Evolutionary conservation across 2,329 filamentous ascomycete species (phyloP).

Genomic region (Aureobasidium sp.): DNA sequence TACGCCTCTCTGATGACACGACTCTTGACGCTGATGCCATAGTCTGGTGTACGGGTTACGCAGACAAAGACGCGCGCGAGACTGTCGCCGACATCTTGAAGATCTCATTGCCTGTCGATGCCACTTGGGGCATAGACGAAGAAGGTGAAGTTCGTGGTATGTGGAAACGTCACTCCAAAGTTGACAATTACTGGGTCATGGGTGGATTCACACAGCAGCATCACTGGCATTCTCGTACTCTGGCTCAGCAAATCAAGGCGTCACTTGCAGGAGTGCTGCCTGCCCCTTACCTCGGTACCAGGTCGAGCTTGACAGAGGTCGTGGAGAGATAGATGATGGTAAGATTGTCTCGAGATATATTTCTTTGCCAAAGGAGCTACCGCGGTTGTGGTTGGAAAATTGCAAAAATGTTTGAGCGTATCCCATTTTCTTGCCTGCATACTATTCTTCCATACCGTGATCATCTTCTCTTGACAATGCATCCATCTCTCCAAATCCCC

Average conservation of each 20-base stretch:
- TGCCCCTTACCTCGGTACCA: neutral
- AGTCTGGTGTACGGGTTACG: neutral
- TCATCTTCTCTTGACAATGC: neutral
- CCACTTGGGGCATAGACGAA: neutral
- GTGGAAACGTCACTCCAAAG: neutral
- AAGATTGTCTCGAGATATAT: too few relatives aligned
- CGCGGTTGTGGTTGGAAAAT: too few relatives aligned
- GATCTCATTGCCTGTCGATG: neutral
- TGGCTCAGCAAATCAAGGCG: neutral
- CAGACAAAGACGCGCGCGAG: constrained; percentile 1
- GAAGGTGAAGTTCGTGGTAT: neutral
- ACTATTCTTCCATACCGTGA: neutral
- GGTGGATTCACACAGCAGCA: constrained; percentile 2
- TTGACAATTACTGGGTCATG: constrained; percentile 1
- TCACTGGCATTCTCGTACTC: neutral
- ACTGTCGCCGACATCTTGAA: neutral
- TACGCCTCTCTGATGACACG: neutral
- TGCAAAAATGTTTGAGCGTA: too few relatives aligned
- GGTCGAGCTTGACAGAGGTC: too few relatives aligned
- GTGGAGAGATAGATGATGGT: too few relatives aligned
- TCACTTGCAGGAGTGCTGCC: neutral
- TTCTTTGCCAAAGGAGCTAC: too few relatives aligned
- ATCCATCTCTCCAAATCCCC: neutral
- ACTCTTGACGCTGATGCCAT: neutral
- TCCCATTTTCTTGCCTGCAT: too few relatives aligned